Percentiles rank a stretch among this genome's conserved stretches.
These are phyloP conservation scores for Irineochytrium annulatum DNA, from an alignment of 192 early-diverging fungal species.

Conservation along the genomic window DNA sequence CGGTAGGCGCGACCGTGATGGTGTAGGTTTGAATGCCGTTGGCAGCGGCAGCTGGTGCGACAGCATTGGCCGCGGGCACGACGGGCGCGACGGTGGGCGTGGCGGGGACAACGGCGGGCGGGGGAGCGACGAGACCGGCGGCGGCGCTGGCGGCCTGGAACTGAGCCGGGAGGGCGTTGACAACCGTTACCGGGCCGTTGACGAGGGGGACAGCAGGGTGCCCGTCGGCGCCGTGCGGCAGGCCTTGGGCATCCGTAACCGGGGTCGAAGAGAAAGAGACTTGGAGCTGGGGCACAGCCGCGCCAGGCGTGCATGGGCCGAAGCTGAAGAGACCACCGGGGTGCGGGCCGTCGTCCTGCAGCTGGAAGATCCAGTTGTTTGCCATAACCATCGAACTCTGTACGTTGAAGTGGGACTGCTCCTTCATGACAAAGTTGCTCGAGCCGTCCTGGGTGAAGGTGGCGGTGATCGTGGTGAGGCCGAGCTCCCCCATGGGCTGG, in stretches of 20 bases:
- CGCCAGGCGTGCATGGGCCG: background rate
- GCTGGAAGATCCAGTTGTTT: background rate
- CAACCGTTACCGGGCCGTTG: constrained; percentile 3
- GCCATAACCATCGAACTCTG: background rate
- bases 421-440: background rate
- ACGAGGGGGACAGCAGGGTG: background rate
- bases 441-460: background rate
- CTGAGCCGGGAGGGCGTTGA: background rate
- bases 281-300: background rate
- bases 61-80: no score
- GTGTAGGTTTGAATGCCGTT: no score
- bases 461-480: background rate
- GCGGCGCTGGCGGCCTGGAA: background rate
- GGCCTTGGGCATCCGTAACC: background rate
- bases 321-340: background rate
- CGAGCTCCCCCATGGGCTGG: constrained; percentile 5
- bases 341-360: constrained; percentile 1
- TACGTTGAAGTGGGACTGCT: background rate
- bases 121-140: no score
- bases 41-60: no score
- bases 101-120: no score
- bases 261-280: background rate
- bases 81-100: no score
- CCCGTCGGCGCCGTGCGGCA: background rate
- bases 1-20: no score